Evolutionary conservation across 1,284 basidiomycete genomes (phyloP).

Genomic region (Cutaneotrichosporon daszewskae): DNA sequence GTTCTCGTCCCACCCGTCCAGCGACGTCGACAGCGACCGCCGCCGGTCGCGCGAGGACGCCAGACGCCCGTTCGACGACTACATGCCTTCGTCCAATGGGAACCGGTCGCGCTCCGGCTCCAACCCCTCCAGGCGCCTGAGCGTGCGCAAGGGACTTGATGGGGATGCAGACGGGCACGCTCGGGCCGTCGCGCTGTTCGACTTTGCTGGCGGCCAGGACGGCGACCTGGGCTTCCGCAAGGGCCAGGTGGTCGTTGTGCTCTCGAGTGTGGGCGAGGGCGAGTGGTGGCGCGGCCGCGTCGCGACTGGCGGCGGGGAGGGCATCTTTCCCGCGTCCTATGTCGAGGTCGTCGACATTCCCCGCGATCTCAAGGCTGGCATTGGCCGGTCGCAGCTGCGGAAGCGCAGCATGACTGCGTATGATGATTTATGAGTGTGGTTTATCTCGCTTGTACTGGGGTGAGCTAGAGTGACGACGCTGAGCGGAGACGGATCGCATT

Average conservation of each 20-base stretch:
- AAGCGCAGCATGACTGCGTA: too few relatives aligned
- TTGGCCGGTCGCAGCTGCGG: constrained; percentile 28
- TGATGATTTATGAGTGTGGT: too few relatives aligned
- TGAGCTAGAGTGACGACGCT: too few relatives aligned
- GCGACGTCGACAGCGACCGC: background rate
- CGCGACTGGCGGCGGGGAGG: constrained; percentile 58
- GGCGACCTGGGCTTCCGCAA: constrained; percentile 81
- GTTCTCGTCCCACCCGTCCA: background rate
- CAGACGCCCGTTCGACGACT: constrained; percentile 10
- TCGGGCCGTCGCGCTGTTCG: constrained; percentile 70
- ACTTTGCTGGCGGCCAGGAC: constrained; percentile 66
- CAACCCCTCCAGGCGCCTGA: too few relatives aligned
- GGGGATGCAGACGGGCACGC: constrained; percentile 47
- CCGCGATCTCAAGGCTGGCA: constrained; percentile 26
- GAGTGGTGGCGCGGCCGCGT: constrained; percentile 62
- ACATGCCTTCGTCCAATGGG: constrained; percentile 5
- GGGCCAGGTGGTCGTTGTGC: constrained; percentile 71
- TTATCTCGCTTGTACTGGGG: too few relatives aligned
- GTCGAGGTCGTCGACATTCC: constrained; percentile 51
- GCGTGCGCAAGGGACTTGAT: constrained; percentile 21
- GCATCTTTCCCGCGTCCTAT: constrained; percentile 57
- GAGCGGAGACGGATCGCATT: too few relatives aligned
- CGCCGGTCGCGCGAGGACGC: background rate
- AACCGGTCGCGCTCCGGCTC: too few relatives aligned
- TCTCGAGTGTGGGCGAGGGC: constrained; percentile 66